These are phyloP conservation scores for Ustilago bromivora DNA, from an alignment of 1,284 basidiomycete genomes.

Conservation along the genomic window DNA sequence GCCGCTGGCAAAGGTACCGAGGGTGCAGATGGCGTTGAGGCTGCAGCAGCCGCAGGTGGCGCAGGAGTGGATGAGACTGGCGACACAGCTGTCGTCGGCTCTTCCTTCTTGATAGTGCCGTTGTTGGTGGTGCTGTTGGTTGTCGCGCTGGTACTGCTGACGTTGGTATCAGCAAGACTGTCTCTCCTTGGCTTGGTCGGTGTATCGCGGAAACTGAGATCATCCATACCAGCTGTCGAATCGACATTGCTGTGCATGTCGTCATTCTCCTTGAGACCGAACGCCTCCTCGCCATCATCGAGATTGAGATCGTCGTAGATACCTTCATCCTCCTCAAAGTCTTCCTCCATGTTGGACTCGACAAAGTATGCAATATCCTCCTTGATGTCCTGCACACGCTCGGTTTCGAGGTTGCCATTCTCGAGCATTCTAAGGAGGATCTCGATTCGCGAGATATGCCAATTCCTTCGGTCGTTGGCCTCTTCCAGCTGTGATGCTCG, in stretches of 20 bases:
- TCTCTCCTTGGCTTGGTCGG: conserved; percentile 43
- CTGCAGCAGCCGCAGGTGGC: conserved; percentile 12
- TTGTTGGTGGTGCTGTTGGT: conserved; percentile 43
- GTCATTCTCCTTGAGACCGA: conserved; percentile 74
- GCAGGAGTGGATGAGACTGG: conserved; percentile 22
- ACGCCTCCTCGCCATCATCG: conserved; percentile 83
- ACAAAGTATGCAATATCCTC: conserved; percentile 98
- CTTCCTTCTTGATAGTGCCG: conserved; percentile 70
- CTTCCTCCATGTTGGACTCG: conserved; percentile 94
- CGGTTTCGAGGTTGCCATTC: conserved; percentile 88
- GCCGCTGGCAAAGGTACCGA: conserved; percentile 10
- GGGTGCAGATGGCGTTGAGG: conserved; percentile 18
- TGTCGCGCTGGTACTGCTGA: conserved; percentile 21
- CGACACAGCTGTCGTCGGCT: conserved; percentile 13
- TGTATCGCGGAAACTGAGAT: conserved; percentile 45
- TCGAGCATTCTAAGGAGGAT: conserved; percentile 92
- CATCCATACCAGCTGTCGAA: conserved; percentile 71
- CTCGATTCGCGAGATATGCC: conserved; percentile 94
- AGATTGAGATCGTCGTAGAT: conserved; percentile 98
- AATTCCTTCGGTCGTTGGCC: conserved; percentile 92
- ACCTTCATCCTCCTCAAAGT: conserved; percentile 96
- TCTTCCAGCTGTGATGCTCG: conserved; percentile 85
- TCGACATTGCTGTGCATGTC: conserved; percentile 74
- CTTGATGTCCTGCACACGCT: conserved; percentile 84
- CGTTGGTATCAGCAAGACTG: conserved; percentile 73